Evolutionary conservation across 805 yeast genomes (phyloP).

Genomic region (Suhomyces emberorum): DNA sequence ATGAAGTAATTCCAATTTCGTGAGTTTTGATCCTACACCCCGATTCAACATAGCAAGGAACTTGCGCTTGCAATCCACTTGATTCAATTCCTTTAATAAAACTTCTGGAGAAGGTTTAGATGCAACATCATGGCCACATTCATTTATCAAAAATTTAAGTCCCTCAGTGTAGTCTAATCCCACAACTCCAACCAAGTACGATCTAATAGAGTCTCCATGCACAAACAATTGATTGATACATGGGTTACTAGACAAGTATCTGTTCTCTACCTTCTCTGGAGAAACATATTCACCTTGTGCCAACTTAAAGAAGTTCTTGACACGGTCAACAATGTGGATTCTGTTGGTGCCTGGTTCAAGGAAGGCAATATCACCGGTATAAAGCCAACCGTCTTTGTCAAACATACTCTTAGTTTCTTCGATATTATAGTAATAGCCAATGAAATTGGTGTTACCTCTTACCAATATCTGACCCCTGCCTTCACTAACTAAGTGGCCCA

Average conservation of each 20-base stretch:
- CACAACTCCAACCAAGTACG: slow-evolving; percentile 28
- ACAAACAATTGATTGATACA: slow-evolving; percentile 26
- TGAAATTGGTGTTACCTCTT: slow-evolving; percentile 55
- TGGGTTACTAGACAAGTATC: slow-evolving; percentile 29
- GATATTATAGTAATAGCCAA: slow-evolving; percentile 47
- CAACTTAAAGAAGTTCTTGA: slow-evolving; percentile 44
- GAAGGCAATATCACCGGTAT: slow-evolving; percentile 51
- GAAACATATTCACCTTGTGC: slow-evolving; percentile 44
- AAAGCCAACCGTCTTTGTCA: slow-evolving; percentile 52
- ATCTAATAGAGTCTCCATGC: slow-evolving; percentile 31
- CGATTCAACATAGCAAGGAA: slow-evolving; percentile 24
- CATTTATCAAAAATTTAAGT: slow-evolving; percentile 17
- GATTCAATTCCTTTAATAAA: slow-evolving; percentile 21
- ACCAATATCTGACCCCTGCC: slow-evolving; percentile 52
- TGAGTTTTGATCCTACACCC: slow-evolving; percentile 18
- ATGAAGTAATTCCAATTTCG: slow-evolving; percentile 34
- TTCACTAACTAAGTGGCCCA: slow-evolving; percentile 18
- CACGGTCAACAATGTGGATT: slow-evolving; percentile 47
- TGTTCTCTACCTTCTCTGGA: slow-evolving; percentile 39
- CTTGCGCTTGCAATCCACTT: slow-evolving; percentile 16
- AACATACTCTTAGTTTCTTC: slow-evolving; percentile 46
- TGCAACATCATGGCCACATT: slow-evolving; percentile 13
- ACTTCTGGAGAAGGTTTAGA: slow-evolving; percentile 9
- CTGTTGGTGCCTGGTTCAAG: slow-evolving; percentile 28
- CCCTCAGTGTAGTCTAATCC: slow-evolving; percentile 24